Conservation (phyloP, 108 stramenopile genomes). For the Seminavis robusta region DNA sequence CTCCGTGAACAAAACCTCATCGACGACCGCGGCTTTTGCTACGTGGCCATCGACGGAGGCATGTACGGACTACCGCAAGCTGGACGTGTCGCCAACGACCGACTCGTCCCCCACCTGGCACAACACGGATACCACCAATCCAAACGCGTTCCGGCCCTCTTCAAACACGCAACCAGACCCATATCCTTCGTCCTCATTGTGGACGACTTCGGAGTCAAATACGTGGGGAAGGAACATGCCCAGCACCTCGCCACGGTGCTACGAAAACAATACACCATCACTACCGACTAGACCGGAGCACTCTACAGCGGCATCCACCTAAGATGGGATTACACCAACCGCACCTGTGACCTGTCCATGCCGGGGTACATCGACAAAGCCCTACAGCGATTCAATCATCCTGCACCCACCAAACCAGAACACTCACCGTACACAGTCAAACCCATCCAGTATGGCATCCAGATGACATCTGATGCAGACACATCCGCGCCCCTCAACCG, state of each 20-base stretch:
- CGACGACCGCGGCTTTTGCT: conserved; percentile 11
- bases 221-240: conserved; percentile 22
- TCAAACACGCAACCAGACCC: conserved; percentile 26
- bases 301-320: too few relatives aligned
- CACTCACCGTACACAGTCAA: conserved; percentile 31
- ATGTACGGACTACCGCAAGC: conserved; percentile 13
- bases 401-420: conserved; percentile 23
- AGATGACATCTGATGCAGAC: conserved; percentile 21
- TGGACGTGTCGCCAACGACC: conserved; percentile 5
- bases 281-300: too few relatives aligned
- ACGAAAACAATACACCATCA: too few relatives aligned
- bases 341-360: conserved; percentile 25
- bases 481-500: conserved; percentile 2
- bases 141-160: conserved; percentile 35
- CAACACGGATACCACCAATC: conserved; percentile 5
- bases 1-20: conserved; percentile 6
- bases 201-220: conserved; percentile 51
- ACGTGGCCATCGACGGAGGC: conserved; percentile 19
- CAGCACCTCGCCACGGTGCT: conserved; percentile 36
- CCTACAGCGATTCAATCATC: conserved; percentile 26
- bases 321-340: conserved; percentile 15
- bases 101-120: conserved; percentile 1
- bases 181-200: conserved; percentile 46
- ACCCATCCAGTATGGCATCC: conserved; percentile 32
- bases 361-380: too few relatives aligned